These are phyloP conservation scores for Chlorokybus atmophyticus DNA, from an alignment of 139 green algal genomes.

Conservation along the genomic window DNA sequence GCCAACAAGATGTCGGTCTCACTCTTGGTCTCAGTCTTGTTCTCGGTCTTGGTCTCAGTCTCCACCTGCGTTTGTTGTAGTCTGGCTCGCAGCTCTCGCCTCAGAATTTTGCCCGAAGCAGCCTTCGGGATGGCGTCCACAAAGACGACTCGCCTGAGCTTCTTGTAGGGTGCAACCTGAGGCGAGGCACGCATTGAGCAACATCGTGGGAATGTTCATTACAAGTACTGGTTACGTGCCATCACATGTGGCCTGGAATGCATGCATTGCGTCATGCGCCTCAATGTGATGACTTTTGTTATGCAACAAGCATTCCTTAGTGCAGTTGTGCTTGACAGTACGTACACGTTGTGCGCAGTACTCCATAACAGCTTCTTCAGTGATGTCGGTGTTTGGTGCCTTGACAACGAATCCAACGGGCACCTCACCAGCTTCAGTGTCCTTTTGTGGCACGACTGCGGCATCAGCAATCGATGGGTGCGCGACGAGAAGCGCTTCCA, in stretches of 20 bases:
- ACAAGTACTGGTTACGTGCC: too few species aligned
- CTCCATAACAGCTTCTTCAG: conserved; percentile 11
- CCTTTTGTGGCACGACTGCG: conserved; percentile 6
- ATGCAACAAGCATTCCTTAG: not conserved
- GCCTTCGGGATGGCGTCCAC: conserved; percentile 16
- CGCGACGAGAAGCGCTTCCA: conserved; percentile 11
- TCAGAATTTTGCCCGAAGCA: conserved; percentile 15
- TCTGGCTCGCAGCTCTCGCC: conserved; percentile 10
- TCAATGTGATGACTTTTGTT: too few species aligned
- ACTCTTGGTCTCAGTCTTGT: too few species aligned
- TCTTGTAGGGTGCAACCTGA: conserved; percentile 19
- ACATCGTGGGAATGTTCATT: not conserved
- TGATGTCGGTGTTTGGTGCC: not conserved
- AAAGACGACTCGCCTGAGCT: conserved; percentile 6
- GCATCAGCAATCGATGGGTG: conserved; percentile 8
- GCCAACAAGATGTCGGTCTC: too few species aligned
- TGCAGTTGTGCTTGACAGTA: not conserved
- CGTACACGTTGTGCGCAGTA: conserved; percentile 8
- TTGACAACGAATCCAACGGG: conserved; percentile 16
- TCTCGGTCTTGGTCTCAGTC: too few species aligned
- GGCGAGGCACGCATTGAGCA: not conserved
- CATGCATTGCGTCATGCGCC: too few species aligned
- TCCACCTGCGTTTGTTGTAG: too few species aligned
- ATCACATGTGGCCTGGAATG: too few species aligned
- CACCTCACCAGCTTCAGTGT: conserved; percentile 19